These are phyloP conservation scores for Omphalotus olearius DNA, from an alignment of 1,284 basidiomycete genomes.

Conservation along the genomic window DNA sequence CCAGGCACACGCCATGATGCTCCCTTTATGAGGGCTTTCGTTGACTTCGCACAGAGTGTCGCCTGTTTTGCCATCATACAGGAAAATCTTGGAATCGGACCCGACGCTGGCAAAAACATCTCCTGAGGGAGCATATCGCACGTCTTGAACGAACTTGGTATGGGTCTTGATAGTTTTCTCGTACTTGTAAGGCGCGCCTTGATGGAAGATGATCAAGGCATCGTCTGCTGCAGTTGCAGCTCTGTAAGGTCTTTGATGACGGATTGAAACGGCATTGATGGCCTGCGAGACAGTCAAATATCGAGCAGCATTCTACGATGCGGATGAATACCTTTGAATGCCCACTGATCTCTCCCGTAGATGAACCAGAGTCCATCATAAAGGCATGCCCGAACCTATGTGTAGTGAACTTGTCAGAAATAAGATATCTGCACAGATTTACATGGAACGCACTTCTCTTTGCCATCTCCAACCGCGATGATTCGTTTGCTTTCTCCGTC, in stretches of 20 bases:
- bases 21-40: conserved; percentile 67
- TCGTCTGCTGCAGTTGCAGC: conserved; percentile 90
- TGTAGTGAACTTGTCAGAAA: background rate
- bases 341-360: conserved; percentile 90
- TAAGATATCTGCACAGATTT: conserved; percentile 1
- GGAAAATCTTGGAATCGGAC: conserved; percentile 84
- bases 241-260: conserved; percentile 86
- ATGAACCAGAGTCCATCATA: conserved; percentile 84
- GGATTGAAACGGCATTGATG: conserved; percentile 90
- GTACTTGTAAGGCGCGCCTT: conserved; percentile 87
- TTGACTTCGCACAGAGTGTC: conserved; percentile 71
- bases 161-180: conserved; percentile 90
- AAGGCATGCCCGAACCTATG: conserved; percentile 83
- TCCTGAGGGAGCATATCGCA: conserved; percentile 80
- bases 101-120: conserved; percentile 87
- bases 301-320: background rate
- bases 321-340: conserved; percentile 73
- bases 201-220: conserved; percentile 75
- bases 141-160: conserved; percentile 92
- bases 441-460: conserved; percentile 64
- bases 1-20: conserved; percentile 78
- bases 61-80: conserved; percentile 92
- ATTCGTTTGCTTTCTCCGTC: conserved; percentile 96
- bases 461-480: conserved; percentile 94
- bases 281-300: conserved; percentile 35